Evolutionary conservation across 2,329 filamentous ascomycete genomes (phyloP).

Genomic region (Cladosporium sp.): DNA sequence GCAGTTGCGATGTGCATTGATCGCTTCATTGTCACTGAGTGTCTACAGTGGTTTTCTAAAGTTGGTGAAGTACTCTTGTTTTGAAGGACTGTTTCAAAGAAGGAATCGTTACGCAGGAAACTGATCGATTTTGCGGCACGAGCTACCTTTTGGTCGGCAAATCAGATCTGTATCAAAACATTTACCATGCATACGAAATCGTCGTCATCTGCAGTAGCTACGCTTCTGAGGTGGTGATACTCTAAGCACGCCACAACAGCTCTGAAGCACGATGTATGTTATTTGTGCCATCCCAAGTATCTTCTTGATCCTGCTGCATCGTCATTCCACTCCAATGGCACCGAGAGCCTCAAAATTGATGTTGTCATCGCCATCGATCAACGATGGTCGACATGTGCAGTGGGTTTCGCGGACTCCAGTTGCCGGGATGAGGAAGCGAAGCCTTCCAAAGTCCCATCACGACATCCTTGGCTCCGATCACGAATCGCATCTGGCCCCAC

Average conservation of each 20-base stretch:
- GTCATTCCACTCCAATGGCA: neutral
- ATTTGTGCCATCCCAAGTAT: neutral
- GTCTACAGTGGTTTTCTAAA: too few species aligned
- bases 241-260: neutral
- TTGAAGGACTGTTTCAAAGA: neutral
- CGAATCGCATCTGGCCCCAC: neutral
- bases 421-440: neutral
- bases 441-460: slow-evolving; percentile 4
- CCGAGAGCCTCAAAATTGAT: neutral
- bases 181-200: neutral
- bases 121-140: neutral
- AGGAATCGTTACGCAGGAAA: neutral
- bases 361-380: neutral
- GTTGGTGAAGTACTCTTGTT: neutral
- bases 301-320: neutral
- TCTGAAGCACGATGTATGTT: neutral
- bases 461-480: slow-evolving; percentile 10
- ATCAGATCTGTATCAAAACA: neutral
- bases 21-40: neutral
- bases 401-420: neutral
- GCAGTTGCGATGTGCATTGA: neutral
- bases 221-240: neutral
- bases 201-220: neutral
- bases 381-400: neutral
- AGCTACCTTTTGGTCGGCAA: neutral